Percentiles rank a stretch among this genome's conserved stretches.
Conservation (phyloP, 352 stramenopile genomes). For the Aphanomyces astaci region DNA sequence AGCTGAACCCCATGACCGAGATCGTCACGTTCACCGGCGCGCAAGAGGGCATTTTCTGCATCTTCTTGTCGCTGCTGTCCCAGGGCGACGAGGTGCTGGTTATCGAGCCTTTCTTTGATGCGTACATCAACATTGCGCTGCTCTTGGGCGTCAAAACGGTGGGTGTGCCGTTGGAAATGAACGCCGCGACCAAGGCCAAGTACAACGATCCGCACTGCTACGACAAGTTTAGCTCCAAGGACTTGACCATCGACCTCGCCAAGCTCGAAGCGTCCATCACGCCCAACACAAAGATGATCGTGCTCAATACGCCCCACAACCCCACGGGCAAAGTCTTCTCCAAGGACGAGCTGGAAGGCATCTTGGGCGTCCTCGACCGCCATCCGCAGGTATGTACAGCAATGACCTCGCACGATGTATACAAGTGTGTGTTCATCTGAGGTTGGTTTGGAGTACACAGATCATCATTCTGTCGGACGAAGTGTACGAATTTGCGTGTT, state of each 20-base stretch:
- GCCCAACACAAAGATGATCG: slow-evolving; percentile 86
- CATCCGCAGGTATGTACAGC: slow-evolving; percentile 78
- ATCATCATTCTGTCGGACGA: slow-evolving; percentile 95
- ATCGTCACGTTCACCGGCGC: slow-evolving; percentile 85
- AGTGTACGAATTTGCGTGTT: slow-evolving; percentile 97
- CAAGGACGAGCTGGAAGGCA: slow-evolving; percentile 85
- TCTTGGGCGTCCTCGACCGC: slow-evolving; percentile 80
- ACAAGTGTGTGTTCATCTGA: no score
- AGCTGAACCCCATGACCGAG: slow-evolving; percentile 65
- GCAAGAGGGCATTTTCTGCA: slow-evolving; percentile 77
- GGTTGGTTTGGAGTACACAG: no score
- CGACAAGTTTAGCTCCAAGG: slow-evolving; percentile 54
- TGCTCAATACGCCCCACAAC: slow-evolving; percentile 99
- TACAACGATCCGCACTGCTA: slow-evolving; percentile 32
- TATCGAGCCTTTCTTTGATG: slow-evolving; percentile 88
- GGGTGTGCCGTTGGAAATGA: slow-evolving; percentile 62
- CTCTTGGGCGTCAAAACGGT: slow-evolving; percentile 70
- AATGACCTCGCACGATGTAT: no score
- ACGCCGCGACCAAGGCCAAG: slow-evolving; percentile 33
- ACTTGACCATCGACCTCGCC: slow-evolving; percentile 79
- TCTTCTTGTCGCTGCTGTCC: slow-evolving; percentile 51
- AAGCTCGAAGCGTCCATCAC: slow-evolving; percentile 85
- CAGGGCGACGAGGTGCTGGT: slow-evolving; percentile 79
- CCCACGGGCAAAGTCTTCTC: slow-evolving; percentile 98
- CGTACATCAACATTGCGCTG: slow-evolving; percentile 79